phyloP scores from a whole-genome alignment of 2,329 filamentous ascomycete genomes.

The Aspergillus sp. region DNA sequence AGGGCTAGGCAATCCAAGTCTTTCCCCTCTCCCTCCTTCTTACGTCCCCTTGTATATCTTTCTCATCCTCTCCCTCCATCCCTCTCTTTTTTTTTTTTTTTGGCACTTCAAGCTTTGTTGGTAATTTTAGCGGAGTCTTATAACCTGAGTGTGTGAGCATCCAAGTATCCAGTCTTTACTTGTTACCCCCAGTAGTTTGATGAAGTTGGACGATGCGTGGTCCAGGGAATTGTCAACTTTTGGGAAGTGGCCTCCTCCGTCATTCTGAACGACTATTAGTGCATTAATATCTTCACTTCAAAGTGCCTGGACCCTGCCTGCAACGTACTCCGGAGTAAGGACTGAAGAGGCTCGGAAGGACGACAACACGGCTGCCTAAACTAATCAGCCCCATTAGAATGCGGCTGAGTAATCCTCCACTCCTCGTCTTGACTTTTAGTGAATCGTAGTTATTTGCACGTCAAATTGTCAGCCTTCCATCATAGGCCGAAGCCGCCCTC shows the following conservation, averaged over 20 bases:
- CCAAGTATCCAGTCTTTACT: not conserved
- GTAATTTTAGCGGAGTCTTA: not conserved
- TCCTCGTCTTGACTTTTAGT: not conserved
- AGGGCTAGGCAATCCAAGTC: not conserved
- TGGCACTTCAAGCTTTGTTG: not conserved
- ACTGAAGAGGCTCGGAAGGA: not conserved
- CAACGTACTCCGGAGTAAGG: too few relatives aligned
- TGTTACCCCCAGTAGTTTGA: not conserved
- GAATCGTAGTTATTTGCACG: not conserved
- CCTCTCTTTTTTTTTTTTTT: not conserved
- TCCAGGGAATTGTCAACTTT: not conserved
- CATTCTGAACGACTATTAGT: not conserved
- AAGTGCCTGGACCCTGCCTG: too few relatives aligned
- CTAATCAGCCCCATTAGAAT: not conserved
- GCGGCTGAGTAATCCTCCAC: slow-evolving; percentile 7
- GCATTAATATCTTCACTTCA: not conserved
- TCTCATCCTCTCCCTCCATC: too few relatives aligned
- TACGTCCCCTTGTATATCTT: too few relatives aligned
- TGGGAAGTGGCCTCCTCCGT: not conserved
- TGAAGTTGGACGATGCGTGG: not conserved
- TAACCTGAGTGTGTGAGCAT: not conserved
- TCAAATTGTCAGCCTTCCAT: not conserved
- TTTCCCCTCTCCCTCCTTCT: not conserved
- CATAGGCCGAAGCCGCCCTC: not conserved
- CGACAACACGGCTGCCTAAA: slow-evolving; percentile 12